Evolutionary conservation across 2,329 filamentous ascomycete species (phyloP), one percentile per base, ranked within the genome.

Genomic region (Cladosporium velox): DNA sequence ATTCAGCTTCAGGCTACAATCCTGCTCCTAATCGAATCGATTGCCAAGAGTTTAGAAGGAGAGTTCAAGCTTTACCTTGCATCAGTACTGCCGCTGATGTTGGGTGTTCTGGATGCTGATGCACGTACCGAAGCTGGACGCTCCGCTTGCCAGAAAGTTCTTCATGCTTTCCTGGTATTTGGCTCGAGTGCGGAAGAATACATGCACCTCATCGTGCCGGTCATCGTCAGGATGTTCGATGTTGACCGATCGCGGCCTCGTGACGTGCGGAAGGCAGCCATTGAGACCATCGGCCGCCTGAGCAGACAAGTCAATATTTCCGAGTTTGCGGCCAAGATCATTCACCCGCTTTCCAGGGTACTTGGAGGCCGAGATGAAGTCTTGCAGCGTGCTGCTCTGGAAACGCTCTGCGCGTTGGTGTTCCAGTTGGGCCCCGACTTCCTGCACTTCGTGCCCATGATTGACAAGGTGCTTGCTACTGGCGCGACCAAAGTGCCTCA

Each of bases 21-120:
- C 65, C 81, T 99, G 62, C 91, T 91, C 1, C 84, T 99, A 30
- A 91, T 99, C 8, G 95, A 99, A 78, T 92, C 94, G 0, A 97
- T 99, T 66, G 92, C 95, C 4, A 88, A 91, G 67, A 96, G 95
- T 0, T 82, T 99, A 1, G 95, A 99, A 74, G 95, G 95, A 69
- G 95, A 99, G 76, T 99, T 99, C 83, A 97, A 98, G 78, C 91
- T 97, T 52, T 97, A 97, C 73, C 82, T 99, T 12, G 95, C 95
- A 4, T 88, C 90, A 14, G 83, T 99, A 18, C 84, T 99, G 3
- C 96, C 95, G 0, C 83, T 96, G 61, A 97, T 99, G 94, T 88
- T 99, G 2, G 91, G 92, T 28, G 91, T 96, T 2, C 85, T 99
- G 21, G 94, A 99, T 70, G 91, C 93, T 69, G 95, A 99, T 75